Base-by-base conservation (phyloP, 371 early-diverging fungal genomes). In the Chytridiales sp. region DNA sequence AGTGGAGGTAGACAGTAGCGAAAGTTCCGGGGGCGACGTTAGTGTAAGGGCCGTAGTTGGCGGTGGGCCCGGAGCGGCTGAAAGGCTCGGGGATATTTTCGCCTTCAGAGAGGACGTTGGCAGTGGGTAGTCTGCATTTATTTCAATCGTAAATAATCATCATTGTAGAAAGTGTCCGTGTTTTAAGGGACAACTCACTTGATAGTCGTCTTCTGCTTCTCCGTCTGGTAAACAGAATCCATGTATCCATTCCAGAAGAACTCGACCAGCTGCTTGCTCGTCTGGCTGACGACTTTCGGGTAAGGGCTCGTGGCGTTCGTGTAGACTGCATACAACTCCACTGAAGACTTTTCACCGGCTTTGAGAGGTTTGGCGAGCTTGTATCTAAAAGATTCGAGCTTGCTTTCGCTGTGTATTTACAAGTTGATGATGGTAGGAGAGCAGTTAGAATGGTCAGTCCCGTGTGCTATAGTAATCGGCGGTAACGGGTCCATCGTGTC, bases 191-290 rank as follows among this genome's bases (percentile, higher is more conserved):
- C 1, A 1, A 34, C 70, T 13, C 49, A 75, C 90, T 78, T 78
- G 54, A 97, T 79, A 17, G 83, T 83, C 3, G 92, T 90, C 74
- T 92, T 93, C 59, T 86, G 83, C 72, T 89, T 87, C 39, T 80
- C 65, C 4, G 87, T 78, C 21, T 19, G 11, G 72, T 97, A 94
- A 21, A 85, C 82, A 15, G 87, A 82, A 47, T 69, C 64, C 27
- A 86, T 69, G 63, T 85, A 85, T 6, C 80, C 75, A 61, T 85
- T 83, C 62, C 85, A 86, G 4, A 59, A 56, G 69, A 80, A 90
- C 42, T 75, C 59, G 38, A 91, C 75, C 48, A 68, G 62, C 66
- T 92, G 93, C 59, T 80, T 80, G 27, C 83, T 86, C 4, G 74
- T 69, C 74, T 93, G 93, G 38, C 74, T 77, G 31, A 92, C 78